A percentile compares a stretch with the other conserved stretches of the same genome.
Evolutionary conservation across 2,329 filamentous ascomycete genomes (phyloP).

Genomic region (Xylariaceae sp.): DNA sequence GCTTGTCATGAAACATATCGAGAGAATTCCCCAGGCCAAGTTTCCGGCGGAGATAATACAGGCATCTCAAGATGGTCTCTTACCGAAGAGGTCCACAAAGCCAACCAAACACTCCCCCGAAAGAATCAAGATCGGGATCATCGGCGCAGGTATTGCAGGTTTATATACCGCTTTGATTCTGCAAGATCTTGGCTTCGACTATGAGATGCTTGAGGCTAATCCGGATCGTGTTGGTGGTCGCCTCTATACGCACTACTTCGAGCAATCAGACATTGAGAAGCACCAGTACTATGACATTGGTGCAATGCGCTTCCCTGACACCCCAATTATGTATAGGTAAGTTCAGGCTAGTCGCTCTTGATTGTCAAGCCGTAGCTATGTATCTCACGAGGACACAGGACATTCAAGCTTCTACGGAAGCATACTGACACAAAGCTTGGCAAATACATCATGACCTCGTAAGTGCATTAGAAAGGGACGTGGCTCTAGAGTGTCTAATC

Average conservation of each 20-base stretch:
- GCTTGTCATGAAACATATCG: background rate
- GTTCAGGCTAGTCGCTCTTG: too few relatives aligned
- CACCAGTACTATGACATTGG: conserved; percentile 42
- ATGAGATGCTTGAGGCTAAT: conserved; percentile 36
- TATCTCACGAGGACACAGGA: conserved; percentile 2
- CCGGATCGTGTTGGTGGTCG: conserved; percentile 33
- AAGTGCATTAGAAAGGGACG: background rate
- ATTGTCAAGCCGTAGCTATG: too few relatives aligned
- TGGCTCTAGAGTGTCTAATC: too few relatives aligned
- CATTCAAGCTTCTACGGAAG: conserved; percentile 14
- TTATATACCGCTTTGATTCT: conserved; percentile 36
- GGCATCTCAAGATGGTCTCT: background rate
- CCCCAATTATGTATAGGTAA: conserved; percentile 26
- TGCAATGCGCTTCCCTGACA: conserved; percentile 39
- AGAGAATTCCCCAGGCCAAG: background rate
- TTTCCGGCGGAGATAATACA: background rate
- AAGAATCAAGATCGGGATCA: conserved; percentile 28
- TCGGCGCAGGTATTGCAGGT: conserved; percentile 37
- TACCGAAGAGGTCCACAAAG: background rate
- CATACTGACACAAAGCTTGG: conserved; percentile 6
- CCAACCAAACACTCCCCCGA: background rate
- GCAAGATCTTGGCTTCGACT: conserved; percentile 26
- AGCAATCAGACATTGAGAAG: conserved; percentile 2
- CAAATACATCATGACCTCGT: conserved; percentile 17
- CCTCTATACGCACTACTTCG: conserved; percentile 35